Evolutionary conservation across 2,329 filamentous ascomycete genomes (phyloP).

Genomic region (Talaromyces marneffei): DNA sequence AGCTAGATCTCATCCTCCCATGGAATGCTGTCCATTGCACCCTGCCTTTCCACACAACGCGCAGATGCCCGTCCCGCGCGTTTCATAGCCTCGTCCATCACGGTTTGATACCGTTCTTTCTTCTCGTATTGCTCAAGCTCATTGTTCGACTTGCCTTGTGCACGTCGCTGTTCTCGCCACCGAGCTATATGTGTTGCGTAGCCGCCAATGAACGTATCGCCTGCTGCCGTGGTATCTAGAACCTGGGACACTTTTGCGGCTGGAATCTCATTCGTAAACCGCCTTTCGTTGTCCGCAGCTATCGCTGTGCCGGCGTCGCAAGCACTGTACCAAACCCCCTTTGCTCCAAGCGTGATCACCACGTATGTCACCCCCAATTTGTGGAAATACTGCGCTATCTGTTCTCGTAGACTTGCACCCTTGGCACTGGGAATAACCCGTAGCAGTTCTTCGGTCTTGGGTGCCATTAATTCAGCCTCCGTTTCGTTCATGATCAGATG

Average conservation of each 20-base stretch:
- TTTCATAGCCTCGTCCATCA: slow-evolving; percentile 43
- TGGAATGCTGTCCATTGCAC: slow-evolving; percentile 46
- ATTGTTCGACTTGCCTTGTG: slow-evolving; percentile 49
- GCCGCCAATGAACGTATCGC: slow-evolving; percentile 87
- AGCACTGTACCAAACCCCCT: slow-evolving; percentile 65
- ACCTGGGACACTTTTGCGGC: slow-evolving; percentile 66
- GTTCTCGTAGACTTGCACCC: slow-evolving; percentile 46
- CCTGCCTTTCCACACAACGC: slow-evolving; percentile 40
- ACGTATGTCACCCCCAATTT: slow-evolving; percentile 65
- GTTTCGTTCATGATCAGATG: slow-evolving; percentile 89
- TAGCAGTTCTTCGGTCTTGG: slow-evolving; percentile 35
- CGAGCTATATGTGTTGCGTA: slow-evolving; percentile 70
- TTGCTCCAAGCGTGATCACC: slow-evolving; percentile 75
- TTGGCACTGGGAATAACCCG: slow-evolving; percentile 27
- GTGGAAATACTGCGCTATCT: slow-evolving; percentile 59
- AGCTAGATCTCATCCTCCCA: slow-evolving; percentile 40
- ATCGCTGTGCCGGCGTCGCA: slow-evolving; percentile 43
- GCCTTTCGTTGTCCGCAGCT: slow-evolving; percentile 24
- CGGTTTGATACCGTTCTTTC: slow-evolving; percentile 32
- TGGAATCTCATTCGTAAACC: slow-evolving; percentile 42
- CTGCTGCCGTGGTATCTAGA: slow-evolving; percentile 88
- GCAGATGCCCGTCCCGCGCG: slow-evolving; percentile 42
- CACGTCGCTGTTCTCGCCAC: slow-evolving; percentile 36
- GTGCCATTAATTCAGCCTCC: slow-evolving; percentile 70
- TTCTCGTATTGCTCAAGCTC: slow-evolving; percentile 32